Evolutionary conservation across 2,329 filamentous ascomycete genomes (phyloP), one percentile per base, ranked within the genome.

Genomic region (Epicoccum nigrum): DNA sequence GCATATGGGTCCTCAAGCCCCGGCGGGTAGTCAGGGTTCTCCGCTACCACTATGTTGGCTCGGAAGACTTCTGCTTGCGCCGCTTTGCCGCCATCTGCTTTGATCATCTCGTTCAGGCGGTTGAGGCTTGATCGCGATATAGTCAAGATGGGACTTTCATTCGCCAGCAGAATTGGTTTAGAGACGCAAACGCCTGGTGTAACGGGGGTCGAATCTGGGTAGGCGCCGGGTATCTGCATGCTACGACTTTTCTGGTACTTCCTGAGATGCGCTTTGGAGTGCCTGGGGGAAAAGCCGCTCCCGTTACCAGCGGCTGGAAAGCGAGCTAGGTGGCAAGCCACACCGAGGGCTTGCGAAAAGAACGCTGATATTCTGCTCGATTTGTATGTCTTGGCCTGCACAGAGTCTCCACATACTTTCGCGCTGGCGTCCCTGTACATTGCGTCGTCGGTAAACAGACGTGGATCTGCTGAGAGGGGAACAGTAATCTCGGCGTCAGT

Each of bases 121-220:
- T 90, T 86, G 39, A 97, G 82, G 60, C 92, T 97, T 8, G 89
- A 86, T 45, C 85, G 82, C 16, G 90, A 91, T 48, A 97, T 87
- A 38, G 90, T 83, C 0, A 99, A 81, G 35, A 99, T 95, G 0
- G 94, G 93, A 45, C 91, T 96, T 73, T 97, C 94, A 69, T 99
- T 99, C 19, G 92, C 89, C 3, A 99, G 78, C 0, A 94, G 77
- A 27, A 97, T 92, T 3, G 86, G 83, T 43, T 81, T 71, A 45
- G 69, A 68, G 60, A 65, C 60, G 81, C 79, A 7, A 81, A 82
- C 16, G 80, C 83, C 15, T 81, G 80, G 62, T 58, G 59, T 63
- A 43, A 61, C 1, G 80, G 76, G 32, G 73, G 23, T 58, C n/a
- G 65, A 53, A 55, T 72, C 70, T 59, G 82, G 83, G 55, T 83